A percentile compares a stretch with the other conserved stretches of the same genome.
These are phyloP conservation scores for Onygena corvina DNA, from an alignment of 2,329 filamentous ascomycete species.

Conservation along the genomic window DNA sequence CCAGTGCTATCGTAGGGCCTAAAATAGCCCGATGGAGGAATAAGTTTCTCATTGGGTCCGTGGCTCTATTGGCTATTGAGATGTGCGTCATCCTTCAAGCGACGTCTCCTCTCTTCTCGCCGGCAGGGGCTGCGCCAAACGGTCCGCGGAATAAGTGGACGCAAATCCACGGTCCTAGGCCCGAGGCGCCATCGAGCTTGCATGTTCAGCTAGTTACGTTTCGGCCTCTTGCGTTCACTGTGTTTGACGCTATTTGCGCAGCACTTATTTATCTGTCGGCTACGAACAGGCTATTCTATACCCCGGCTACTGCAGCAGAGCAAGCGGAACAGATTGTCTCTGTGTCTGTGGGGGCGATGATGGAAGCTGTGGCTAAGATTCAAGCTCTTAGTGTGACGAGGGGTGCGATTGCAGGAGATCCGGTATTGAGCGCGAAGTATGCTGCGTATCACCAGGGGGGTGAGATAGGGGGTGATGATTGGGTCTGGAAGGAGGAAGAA, in stretches of 20 bases:
- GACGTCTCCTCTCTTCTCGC: conserved; percentile 23
- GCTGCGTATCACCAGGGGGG: conserved; percentile 53
- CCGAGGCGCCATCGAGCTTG: conserved; percentile 21
- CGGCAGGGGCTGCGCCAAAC: too few relatives aligned
- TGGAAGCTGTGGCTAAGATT: conserved; percentile 52
- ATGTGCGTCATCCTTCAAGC: conserved; percentile 49
- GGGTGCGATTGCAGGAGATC: conserved; percentile 68
- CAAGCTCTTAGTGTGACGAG: conserved; percentile 62
- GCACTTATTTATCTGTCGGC: conserved; percentile 60
- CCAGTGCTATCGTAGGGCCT: conserved; percentile 50
- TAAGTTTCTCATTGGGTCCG: conserved; percentile 52
- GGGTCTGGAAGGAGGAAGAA: conserved; percentile 45
- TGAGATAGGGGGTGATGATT: not conserved
- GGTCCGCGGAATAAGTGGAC: conserved; percentile 1
- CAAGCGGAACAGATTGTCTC: conserved; percentile 30
- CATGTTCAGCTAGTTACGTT: conserved; percentile 41
- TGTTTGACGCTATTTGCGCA: conserved; percentile 53
- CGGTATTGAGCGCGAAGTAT: conserved; percentile 52
- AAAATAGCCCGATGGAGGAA: conserved; percentile 58
- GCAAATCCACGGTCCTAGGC: conserved; percentile 53
- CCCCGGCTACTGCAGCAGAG: conserved; percentile 45
- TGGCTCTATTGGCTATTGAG: conserved; percentile 51
- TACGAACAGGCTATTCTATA: conserved; percentile 66
- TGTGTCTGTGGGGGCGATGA: conserved; percentile 39
- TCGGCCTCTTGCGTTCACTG: conserved; percentile 52